Evolutionary conservation across 1,284 basidiomycete genomes (phyloP).

Genomic region (Cryptococcus maquisensis): DNA sequence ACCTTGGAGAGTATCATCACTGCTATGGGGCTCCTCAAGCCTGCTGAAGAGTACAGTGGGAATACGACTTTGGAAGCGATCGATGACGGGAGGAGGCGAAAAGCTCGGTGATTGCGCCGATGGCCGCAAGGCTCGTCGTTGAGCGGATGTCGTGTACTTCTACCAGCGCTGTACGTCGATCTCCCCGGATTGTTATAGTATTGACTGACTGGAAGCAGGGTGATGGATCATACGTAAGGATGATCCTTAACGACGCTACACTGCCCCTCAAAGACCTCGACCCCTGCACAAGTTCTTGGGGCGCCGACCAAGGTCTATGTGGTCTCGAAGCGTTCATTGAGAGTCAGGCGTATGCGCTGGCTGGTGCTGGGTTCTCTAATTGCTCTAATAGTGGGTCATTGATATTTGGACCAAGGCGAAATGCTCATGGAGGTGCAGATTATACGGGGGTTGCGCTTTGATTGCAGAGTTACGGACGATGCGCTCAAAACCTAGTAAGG

Average conservation of each 20-base stretch:
- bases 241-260: conserved; percentile 31
- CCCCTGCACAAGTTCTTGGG: conserved; percentile 10
- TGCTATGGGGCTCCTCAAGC: background rate
- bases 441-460: too few relatives aligned
- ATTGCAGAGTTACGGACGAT: too few relatives aligned
- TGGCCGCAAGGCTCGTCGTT: conserved; percentile 21
- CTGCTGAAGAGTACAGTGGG: conserved; percentile 6
- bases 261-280: conserved; percentile 10
- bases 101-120: conserved; percentile 17
- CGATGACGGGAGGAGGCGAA: conserved; percentile 3
- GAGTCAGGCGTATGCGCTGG: conserved; percentile 14
- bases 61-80: conserved; percentile 2
- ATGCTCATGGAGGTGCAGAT: too few relatives aligned
- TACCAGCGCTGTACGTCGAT: background rate
- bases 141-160: conserved; percentile 10
- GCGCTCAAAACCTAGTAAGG: too few relatives aligned
- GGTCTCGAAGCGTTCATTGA: conserved; percentile 19
- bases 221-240: conserved; percentile 17
- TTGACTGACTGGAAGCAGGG: background rate
- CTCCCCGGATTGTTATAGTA: too few relatives aligned
- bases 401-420: too few relatives aligned
- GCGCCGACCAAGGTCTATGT: conserved; percentile 18
- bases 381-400: conserved; percentile 1
- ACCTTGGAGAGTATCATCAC: background rate
- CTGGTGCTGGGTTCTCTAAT: conserved; percentile 1